phyloP scores from a whole-genome alignment of 2,329 filamentous ascomycete genomes.

The Fusarium napiforme region DNA sequence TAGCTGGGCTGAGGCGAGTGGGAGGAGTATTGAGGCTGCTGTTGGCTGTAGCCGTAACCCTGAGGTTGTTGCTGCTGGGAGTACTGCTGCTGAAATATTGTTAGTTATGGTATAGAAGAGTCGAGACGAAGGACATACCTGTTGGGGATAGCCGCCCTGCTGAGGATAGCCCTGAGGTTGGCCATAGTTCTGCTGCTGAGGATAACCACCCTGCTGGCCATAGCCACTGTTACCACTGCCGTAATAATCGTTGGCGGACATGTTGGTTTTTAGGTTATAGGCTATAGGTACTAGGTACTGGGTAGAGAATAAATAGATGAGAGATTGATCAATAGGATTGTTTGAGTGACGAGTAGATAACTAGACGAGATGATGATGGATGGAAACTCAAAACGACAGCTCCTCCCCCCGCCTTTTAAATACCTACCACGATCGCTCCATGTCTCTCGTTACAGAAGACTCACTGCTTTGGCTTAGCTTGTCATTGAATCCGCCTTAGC shows the following conservation, averaged over 20 bases:
- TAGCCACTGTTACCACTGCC: slow-evolving; percentile 45
- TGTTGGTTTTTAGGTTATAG: slow-evolving; percentile 28
- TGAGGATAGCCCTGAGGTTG: slow-evolving; percentile 37
- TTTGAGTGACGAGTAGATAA: background rate
- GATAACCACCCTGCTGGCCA: slow-evolving; percentile 40
- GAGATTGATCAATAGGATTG: background rate
- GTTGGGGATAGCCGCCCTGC: slow-evolving; percentile 38
- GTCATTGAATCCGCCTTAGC: slow-evolving; percentile 35
- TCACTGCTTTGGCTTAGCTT: slow-evolving; percentile 14
- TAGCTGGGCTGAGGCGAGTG: slow-evolving; percentile 44
- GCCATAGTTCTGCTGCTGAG: slow-evolving; percentile 37
- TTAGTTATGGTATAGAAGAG: background rate
- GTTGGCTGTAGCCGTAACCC: slow-evolving; percentile 33
- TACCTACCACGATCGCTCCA: slow-evolving; percentile 15
- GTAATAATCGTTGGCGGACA: slow-evolving; percentile 55
- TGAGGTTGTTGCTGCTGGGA: slow-evolving; percentile 36
- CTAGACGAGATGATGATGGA: slow-evolving; percentile 1
- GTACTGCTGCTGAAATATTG: slow-evolving; percentile 38
- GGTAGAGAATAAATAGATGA: background rate
- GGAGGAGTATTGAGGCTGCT: slow-evolving; percentile 37
- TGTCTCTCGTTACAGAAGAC: background rate
- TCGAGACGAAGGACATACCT: slow-evolving; percentile 36
- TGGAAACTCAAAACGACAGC: background rate
- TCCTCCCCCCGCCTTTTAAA: slow-evolving; percentile 40
- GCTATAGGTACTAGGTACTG: background rate